Conservation (phyloP, 768 basidiomycete genomes). For the Collybiopsis luxurians region DNA sequence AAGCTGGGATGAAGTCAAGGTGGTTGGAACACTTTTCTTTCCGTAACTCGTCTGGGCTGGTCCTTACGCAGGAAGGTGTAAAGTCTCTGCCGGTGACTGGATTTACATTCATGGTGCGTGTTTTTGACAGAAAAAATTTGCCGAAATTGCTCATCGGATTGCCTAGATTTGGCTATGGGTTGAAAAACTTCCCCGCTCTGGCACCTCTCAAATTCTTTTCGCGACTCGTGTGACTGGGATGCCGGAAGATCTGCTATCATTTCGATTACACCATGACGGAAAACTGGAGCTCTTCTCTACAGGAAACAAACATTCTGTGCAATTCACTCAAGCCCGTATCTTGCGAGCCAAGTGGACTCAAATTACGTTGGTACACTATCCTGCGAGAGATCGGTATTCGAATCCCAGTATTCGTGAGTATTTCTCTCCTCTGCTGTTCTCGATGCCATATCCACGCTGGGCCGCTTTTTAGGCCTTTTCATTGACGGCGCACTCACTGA, state of each 20-base stretch:
- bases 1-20: slow-evolving; percentile 66
- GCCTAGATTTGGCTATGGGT: slow-evolving; percentile 50
- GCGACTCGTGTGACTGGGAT: slow-evolving; percentile 20
- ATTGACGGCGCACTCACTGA: slow-evolving; percentile 71
- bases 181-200: slow-evolving; percentile 32
- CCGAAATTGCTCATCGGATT: not conserved
- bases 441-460: slow-evolving; percentile 7
- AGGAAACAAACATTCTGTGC: slow-evolving; percentile 33
- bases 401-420: slow-evolving; percentile 61
- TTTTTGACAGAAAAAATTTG: not conserved
- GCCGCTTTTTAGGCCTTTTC: slow-evolving; percentile 66
- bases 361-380: slow-evolving; percentile 62
- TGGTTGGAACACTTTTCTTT: slow-evolving; percentile 82
- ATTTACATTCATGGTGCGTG: slow-evolving; percentile 68
- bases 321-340: slow-evolving; percentile 46
- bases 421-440: not conserved
- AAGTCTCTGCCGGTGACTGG: slow-evolving; percentile 59
- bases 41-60: slow-evolving; percentile 51
- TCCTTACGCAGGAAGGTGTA: slow-evolving; percentile 42
- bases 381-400: slow-evolving; percentile 39
- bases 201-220: slow-evolving; percentile 35
- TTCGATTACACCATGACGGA: slow-evolving; percentile 56
- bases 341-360: slow-evolving; percentile 70
- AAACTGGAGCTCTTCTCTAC: slow-evolving; percentile 46
- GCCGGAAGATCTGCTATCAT: slow-evolving; percentile 31